Percentiles rank a stretch among this genome's conserved stretches.
phyloP scores from a whole-genome alignment of 495 filamentous ascomycete species.

The Penicillium bovifimosum region DNA sequence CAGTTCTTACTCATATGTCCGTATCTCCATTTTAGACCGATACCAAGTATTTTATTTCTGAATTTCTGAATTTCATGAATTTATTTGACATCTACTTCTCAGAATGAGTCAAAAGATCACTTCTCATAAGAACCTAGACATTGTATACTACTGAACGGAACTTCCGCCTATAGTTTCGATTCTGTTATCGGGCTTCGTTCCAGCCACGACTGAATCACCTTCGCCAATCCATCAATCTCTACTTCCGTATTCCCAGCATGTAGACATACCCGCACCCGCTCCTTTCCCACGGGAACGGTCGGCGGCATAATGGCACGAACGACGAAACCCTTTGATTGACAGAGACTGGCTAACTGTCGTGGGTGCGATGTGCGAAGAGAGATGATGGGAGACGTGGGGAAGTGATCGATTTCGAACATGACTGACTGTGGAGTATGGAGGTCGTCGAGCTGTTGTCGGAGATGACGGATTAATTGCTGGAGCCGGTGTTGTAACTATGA shows the following conservation, averaged over 20 bases:
- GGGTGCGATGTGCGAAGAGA: conserved; percentile 38
- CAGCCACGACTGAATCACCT: conserved; percentile 38
- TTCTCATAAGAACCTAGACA: too few relatives aligned
- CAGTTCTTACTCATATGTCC: too few relatives aligned
- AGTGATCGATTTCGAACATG: conserved; percentile 35
- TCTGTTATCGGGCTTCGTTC: conserved; percentile 17
- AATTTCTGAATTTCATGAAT: too few relatives aligned
- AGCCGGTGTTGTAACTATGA: conserved; percentile 35
- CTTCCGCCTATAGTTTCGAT: conserved; percentile 12
- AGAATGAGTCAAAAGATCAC: too few relatives aligned
- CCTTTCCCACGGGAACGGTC: conserved; percentile 42
- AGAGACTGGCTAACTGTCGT: conserved; percentile 27
- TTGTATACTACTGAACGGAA: not conserved
- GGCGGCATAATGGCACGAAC: conserved; percentile 47
- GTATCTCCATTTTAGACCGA: not conserved
- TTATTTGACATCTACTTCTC: too few relatives aligned
- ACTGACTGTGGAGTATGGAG: conserved; percentile 26
- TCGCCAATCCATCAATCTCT: conserved; percentile 41
- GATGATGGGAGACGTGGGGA: conserved; percentile 41
- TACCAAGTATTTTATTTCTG: too few relatives aligned
- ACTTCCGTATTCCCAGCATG: conserved; percentile 45
- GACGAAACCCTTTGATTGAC: conserved; percentile 31
- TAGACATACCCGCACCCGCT: conserved; percentile 46
- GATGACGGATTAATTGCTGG: conserved; percentile 34
- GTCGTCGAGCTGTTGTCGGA: conserved; percentile 25